A percentile compares a stretch with the other conserved stretches of the same genome.
phyloP scores from a whole-genome alignment of 73 alveolate species.

The Halteria grandinella region DNA sequence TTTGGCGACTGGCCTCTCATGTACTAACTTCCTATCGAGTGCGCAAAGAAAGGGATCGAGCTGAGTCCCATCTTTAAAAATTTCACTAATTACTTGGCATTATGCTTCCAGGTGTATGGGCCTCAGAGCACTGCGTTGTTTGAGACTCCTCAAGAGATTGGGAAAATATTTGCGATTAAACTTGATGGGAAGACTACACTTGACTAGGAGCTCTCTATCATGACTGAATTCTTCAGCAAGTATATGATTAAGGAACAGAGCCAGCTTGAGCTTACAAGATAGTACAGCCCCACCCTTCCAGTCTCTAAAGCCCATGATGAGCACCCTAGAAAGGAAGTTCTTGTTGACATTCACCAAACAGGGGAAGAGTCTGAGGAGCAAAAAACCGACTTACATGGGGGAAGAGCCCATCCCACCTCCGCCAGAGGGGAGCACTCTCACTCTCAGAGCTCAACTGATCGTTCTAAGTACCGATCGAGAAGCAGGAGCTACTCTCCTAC shows the following conservation, averaged over 20 bases:
- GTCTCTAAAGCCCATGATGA: slow-evolving; percentile 26
- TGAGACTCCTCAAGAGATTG: slow-evolving; percentile 15
- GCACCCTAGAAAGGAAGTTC: no score
- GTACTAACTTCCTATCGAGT: slow-evolving; percentile 23
- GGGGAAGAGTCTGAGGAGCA: background rate
- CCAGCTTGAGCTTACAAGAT: background rate
- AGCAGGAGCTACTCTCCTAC: slow-evolving; percentile 41
- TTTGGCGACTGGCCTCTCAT: slow-evolving; percentile 28
- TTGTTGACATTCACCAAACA: no score
- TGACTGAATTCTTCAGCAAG: background rate
- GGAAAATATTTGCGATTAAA: background rate
- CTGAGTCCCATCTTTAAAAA: slow-evolving; percentile 25
- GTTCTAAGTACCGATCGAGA: background rate
- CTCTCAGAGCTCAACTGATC: background rate
- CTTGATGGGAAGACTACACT: slow-evolving; percentile 3
- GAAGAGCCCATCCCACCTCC: background rate
- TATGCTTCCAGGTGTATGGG: slow-evolving; percentile 1
- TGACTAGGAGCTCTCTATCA: slow-evolving; percentile 1
- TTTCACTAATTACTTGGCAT: background rate
- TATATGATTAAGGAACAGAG: background rate
- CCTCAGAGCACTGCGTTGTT: background rate
- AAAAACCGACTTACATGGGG: background rate
- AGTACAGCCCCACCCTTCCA: background rate
- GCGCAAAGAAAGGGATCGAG: slow-evolving; percentile 8
- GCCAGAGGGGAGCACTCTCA: background rate